Evolutionary conservation across 108 stramenopile genomes (phyloP).

Genomic region (Schizochytrium sp.): DNA sequence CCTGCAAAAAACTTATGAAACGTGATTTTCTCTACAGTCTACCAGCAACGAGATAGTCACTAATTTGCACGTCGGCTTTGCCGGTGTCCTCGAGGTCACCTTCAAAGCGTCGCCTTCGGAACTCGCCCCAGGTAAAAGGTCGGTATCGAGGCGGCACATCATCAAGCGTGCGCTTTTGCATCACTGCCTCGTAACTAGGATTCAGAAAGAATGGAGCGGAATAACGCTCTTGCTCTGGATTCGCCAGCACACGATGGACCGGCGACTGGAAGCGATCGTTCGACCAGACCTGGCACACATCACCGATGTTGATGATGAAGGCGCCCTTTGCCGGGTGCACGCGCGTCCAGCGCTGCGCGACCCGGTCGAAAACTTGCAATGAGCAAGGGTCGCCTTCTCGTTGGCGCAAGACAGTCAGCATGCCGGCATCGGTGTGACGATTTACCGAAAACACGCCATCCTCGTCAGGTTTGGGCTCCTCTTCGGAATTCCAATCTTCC

Average conservation of each 20-base stretch:
- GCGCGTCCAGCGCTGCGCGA: slow-evolving; percentile 54
- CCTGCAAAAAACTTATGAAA: neutral
- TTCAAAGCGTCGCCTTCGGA: slow-evolving; percentile 32
- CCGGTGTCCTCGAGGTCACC: slow-evolving; percentile 43
- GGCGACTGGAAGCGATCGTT: slow-evolving; percentile 75
- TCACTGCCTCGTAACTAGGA: slow-evolving; percentile 58
- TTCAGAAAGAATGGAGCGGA: slow-evolving; percentile 89
- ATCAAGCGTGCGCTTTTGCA: slow-evolving; percentile 31
- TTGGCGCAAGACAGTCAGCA: slow-evolving; percentile 75
- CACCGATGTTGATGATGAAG: slow-evolving; percentile 85
- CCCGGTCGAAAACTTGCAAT: slow-evolving; percentile 53
- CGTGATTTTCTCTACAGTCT: neutral
- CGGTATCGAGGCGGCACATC: slow-evolving; percentile 18
- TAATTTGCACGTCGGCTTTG: slow-evolving; percentile 34
- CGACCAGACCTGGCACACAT: slow-evolving; percentile 83
- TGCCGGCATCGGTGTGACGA: slow-evolving; percentile 76
- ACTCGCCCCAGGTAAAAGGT: slow-evolving; percentile 38
- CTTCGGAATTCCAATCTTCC: neutral
- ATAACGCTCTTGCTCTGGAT: slow-evolving; percentile 44
- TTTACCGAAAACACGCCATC: slow-evolving; percentile 29
- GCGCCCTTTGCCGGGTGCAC: slow-evolving; percentile 65
- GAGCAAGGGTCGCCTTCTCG: slow-evolving; percentile 52
- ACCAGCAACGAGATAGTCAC: slow-evolving; percentile 23
- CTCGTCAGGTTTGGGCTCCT: neutral
- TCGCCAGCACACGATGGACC: slow-evolving; percentile 73